Conservation (phyloP, 1,284 basidiomycete genomes). For the Rhodotorula sp. region DNA sequence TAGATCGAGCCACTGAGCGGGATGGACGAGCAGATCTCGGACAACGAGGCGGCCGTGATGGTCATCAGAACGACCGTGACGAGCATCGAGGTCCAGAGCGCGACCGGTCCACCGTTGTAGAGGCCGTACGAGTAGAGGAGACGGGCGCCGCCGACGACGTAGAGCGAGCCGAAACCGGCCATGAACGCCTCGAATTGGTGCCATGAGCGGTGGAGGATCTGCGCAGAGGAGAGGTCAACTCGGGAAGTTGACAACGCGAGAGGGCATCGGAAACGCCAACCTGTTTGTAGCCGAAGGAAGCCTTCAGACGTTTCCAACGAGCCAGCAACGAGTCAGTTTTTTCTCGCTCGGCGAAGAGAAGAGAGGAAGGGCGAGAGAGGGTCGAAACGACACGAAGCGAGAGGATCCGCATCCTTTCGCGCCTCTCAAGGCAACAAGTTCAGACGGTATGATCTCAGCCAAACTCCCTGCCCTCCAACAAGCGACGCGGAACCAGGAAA, state of each 20-base stretch:
- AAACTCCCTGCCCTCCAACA: background rate
- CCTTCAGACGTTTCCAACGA: slow-evolving; percentile 51
- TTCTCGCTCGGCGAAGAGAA: background rate
- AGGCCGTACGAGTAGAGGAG: slow-evolving; percentile 75
- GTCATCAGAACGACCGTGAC: slow-evolving; percentile 76
- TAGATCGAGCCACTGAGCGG: slow-evolving; percentile 74
- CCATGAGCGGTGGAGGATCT: slow-evolving; percentile 71
- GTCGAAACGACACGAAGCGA: background rate
- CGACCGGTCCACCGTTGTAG: slow-evolving; percentile 75
- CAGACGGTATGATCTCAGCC: slow-evolving; percentile 89
- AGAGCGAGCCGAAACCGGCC: slow-evolving; percentile 76
- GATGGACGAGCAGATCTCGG: slow-evolving; percentile 55
- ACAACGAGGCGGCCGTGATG: slow-evolving; percentile 77
- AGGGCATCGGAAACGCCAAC: slow-evolving; percentile 52
- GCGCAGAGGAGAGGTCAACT: background rate
- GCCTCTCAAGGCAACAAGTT: slow-evolving; percentile 88
- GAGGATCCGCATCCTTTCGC: slow-evolving; percentile 64
- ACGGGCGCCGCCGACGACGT: slow-evolving; percentile 73
- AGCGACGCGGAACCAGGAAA: background rate
- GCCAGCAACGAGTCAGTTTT: background rate
- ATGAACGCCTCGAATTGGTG: slow-evolving; percentile 74
- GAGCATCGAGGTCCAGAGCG: slow-evolving; percentile 76
- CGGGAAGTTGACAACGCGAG: background rate
- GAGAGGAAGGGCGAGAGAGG: background rate
- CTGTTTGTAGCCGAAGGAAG: slow-evolving; percentile 74